Conservation (phyloP, 1,139 yeast genomes). For the Casaregolazyma suthepensis region DNA sequence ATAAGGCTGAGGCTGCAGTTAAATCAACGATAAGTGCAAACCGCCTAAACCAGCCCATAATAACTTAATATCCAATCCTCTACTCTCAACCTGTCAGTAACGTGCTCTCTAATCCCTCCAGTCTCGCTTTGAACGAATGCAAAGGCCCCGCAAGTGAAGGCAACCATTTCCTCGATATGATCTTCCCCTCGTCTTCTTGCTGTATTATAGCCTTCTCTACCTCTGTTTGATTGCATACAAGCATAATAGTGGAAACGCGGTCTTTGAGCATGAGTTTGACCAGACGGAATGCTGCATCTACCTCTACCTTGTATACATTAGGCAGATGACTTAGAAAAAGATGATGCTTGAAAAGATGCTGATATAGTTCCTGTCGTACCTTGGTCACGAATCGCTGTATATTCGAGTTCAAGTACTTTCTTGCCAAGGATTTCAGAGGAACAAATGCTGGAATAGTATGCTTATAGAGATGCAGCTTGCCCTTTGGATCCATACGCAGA, state of each 20-base stretch:
- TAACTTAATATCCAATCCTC: too few relatives aligned
- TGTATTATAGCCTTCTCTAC: slow-evolving; percentile 11
- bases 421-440: slow-evolving; percentile 17
- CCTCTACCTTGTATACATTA: slow-evolving; percentile 13
- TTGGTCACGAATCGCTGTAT: slow-evolving; percentile 16
- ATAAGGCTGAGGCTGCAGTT: too few relatives aligned
- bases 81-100: not conserved
- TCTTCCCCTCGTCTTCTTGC: not conserved
- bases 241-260: slow-evolving; percentile 8
- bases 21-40: too few relatives aligned
- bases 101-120: not conserved
- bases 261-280: slow-evolving; percentile 16
- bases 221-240: slow-evolving; percentile 14
- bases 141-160: slow-evolving; percentile 12
- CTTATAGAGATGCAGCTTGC: slow-evolving; percentile 15
- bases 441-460: slow-evolving; percentile 24
- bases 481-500: slow-evolving; percentile 14
- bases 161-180: not conserved
- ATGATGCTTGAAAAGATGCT: slow-evolving; percentile 10
- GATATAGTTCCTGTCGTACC: slow-evolving; percentile 15
- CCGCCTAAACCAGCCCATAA: too few relatives aligned
- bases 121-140: slow-evolving; percentile 8
- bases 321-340: slow-evolving; percentile 12
- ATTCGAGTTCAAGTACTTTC: slow-evolving; percentile 15
- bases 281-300: slow-evolving; percentile 17